phyloP scores from a whole-genome alignment of 1,284 basidiomycete genomes.

The Pseudozyma pruni region DNA sequence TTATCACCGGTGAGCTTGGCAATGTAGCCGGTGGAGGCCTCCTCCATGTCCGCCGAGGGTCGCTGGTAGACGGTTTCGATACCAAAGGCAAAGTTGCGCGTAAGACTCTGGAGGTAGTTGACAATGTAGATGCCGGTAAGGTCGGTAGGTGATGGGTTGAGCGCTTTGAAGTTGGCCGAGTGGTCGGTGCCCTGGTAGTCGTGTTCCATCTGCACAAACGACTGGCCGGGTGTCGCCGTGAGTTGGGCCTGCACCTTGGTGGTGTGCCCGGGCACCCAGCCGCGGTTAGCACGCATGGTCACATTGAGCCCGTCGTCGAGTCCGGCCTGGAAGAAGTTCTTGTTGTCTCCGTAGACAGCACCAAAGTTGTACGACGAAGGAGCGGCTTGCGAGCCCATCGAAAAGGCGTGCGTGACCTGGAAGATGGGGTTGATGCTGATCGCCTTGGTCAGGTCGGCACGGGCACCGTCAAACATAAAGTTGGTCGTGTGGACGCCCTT shows the following conservation, averaged over 20 bases:
- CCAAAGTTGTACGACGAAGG: conserved; percentile 88
- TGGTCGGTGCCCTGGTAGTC: conserved; percentile 92
- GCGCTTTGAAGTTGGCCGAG: conserved; percentile 84
- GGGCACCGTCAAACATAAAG: conserved; percentile 94
- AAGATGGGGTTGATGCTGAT: conserved; percentile 93
- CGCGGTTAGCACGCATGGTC: conserved; percentile 88
- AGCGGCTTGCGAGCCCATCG: conserved; percentile 74
- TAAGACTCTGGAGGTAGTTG: conserved; percentile 94
- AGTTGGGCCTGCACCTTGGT: conserved; percentile 93
- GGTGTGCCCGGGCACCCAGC: conserved; percentile 81
- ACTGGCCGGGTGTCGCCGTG: conserved; percentile 64
- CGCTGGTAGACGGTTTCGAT: conserved; percentile 87
- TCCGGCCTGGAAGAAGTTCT: conserved; percentile 86
- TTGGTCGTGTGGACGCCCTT: conserved; percentile 86
- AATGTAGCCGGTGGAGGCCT: conserved; percentile 84
- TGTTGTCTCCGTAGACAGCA: conserved; percentile 87
- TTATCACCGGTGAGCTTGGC: conserved; percentile 74
- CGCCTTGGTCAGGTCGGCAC: conserved; percentile 94
- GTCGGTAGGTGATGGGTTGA: conserved; percentile 91
- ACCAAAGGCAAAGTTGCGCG: conserved; percentile 88
- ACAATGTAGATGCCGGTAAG: conserved; percentile 91
- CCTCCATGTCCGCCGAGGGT: conserved; percentile 72
- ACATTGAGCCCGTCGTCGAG: conserved; percentile 93
- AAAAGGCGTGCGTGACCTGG: conserved; percentile 97
- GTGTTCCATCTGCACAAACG: conserved; percentile 83